A percentile compares a stretch with the other conserved stretches of the same genome.
Conservation (phyloP, 164 flowering plant genomes). For the Nymphaea colorata region DNA sequence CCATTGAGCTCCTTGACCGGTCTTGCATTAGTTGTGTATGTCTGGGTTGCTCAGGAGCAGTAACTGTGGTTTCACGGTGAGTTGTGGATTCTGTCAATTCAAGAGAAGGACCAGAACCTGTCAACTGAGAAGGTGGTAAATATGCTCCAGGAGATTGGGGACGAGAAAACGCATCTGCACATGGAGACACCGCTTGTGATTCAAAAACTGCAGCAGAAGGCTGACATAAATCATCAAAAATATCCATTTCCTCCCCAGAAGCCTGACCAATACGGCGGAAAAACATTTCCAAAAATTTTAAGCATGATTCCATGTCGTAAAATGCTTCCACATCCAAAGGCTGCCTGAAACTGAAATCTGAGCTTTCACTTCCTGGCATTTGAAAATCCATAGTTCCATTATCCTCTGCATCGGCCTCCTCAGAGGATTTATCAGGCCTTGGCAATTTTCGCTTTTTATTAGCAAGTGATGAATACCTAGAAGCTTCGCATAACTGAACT, state of each 20-base stretch:
- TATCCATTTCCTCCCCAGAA: slow-evolving; percentile 22
- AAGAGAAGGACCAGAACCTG: slow-evolving; percentile 29
- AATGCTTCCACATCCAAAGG: slow-evolving; percentile 18
- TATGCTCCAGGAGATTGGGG: slow-evolving; percentile 16
- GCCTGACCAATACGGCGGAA: slow-evolving; percentile 22
- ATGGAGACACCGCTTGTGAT: slow-evolving; percentile 22
- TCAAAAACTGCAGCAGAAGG: slow-evolving; percentile 19
- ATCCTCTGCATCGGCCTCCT: slow-evolving; percentile 17
- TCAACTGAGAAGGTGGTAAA: slow-evolving; percentile 22
- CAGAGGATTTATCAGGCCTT: slow-evolving; percentile 14
- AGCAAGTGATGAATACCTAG: slow-evolving; percentile 2
- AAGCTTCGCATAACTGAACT: slow-evolving; percentile 22
- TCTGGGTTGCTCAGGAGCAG: slow-evolving; percentile 15
- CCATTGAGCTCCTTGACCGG: slow-evolving; percentile 22
- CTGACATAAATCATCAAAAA: slow-evolving; percentile 6
- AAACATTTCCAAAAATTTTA: slow-evolving; percentile 41
- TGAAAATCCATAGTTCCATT: slow-evolving; percentile 11
- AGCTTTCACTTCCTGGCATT: slow-evolving; percentile 9
- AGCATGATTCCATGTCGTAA: slow-evolving; percentile 44
- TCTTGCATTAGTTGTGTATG: neutral
- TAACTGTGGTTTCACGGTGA: slow-evolving; percentile 23
- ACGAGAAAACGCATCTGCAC: slow-evolving; percentile 17
- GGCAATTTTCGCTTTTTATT: slow-evolving; percentile 49
- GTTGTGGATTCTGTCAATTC: slow-evolving; percentile 23
- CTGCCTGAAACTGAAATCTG: slow-evolving; percentile 15